These are phyloP conservation scores for Penicillium silybi DNA, from an alignment of 495 filamentous ascomycete genomes.

Conservation along the genomic window DNA sequence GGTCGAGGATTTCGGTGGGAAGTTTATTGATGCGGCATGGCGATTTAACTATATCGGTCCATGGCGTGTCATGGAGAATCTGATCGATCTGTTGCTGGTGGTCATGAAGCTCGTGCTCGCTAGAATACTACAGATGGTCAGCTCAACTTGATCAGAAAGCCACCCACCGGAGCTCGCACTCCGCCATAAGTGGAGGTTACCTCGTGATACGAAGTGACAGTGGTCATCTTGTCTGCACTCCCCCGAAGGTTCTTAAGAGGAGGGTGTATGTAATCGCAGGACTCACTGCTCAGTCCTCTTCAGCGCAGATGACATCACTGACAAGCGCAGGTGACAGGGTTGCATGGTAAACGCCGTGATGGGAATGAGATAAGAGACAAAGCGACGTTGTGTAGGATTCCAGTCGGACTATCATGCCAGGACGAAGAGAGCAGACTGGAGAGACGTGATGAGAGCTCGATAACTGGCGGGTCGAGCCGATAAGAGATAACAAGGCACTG, in stretches of 20 bases:
- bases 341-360: constrained; percentile 2
- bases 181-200: background rate
- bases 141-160: background rate
- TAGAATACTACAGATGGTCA: constrained; percentile 4
- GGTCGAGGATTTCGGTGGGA: constrained; percentile 60
- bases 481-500: constrained; percentile 13
- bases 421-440: background rate
- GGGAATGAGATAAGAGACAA: background rate
- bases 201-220: background rate
- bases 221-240: constrained; percentile 5
- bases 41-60: background rate
- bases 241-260: background rate
- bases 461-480: constrained; percentile 12
- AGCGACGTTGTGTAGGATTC: background rate
- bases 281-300: constrained; percentile 4
- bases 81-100: constrained; percentile 5
- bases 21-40: constrained; percentile 39
- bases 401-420: constrained; percentile 1
- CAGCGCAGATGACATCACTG: constrained; percentile 23
- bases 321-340: background rate
- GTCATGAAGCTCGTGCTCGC: background rate
- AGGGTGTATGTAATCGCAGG: background rate
- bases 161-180: background rate
- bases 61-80: constrained; percentile 7
- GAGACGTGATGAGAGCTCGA: background rate